These are phyloP conservation scores for Allium sativum DNA, from an alignment of 106 monocot species.

Conservation along the genomic window DNA sequence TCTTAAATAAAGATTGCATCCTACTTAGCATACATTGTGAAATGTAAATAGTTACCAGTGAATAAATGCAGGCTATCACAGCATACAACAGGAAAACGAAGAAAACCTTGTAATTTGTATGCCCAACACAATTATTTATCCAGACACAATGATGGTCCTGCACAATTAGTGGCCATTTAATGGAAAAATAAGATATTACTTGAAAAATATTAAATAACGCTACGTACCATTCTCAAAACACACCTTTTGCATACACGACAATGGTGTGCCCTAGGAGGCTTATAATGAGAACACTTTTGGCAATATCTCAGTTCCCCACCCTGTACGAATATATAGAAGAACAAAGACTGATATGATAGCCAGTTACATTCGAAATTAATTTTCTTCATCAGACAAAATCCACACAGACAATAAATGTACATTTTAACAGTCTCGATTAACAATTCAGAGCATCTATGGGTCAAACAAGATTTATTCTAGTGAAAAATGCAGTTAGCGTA, in stretches of 20 bases:
- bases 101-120: constrained; percentile 94
- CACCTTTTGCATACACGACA: constrained; percentile 99
- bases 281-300: constrained; percentile 91
- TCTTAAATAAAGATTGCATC: no score
- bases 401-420: background rate
- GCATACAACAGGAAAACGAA: constrained; percentile 79
- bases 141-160: constrained; percentile 99
- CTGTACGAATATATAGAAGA: constrained; percentile 22
- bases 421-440: background rate
- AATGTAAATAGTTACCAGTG: constrained; percentile 38
- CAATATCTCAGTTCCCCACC: constrained; percentile 95
- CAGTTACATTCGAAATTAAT: background rate
- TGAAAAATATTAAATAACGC: background rate
- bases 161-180: constrained; percentile 7
- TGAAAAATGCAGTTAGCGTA: no score
- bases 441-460: background rate
- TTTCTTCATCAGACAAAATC: background rate
- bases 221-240: constrained; percentile 92
- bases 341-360: constrained; percentile 1
- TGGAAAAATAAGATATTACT: background rate
- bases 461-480: background rate
- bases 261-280: constrained; percentile 96
- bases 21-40: no score
- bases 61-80: constrained; percentile 74
- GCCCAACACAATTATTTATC: constrained; percentile 99